Conservation (phyloP, 495 filamentous ascomycete species). For the Cercophora sp. region DNA sequence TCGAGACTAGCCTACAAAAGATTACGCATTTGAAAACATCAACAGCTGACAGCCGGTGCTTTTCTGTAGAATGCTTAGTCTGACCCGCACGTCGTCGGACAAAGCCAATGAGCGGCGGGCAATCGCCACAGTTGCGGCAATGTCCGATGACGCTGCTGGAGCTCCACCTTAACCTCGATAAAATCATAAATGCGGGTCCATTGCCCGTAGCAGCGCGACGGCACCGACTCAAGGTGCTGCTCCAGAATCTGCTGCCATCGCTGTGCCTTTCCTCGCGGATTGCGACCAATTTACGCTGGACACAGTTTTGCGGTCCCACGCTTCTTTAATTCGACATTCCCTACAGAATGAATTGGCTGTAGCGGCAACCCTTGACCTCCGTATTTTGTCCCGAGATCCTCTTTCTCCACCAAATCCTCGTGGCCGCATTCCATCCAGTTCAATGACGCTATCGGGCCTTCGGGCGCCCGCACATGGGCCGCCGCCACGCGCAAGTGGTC, state of each 20-base stretch:
- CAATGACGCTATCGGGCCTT: conserved; percentile 10
- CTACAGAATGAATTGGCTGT: conserved; percentile 12
- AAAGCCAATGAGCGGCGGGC: not conserved
- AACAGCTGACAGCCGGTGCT: too few species aligned
- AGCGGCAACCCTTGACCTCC: not conserved
- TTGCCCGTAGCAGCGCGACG: not conserved
- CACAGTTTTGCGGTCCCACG: not conserved
- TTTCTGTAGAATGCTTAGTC: too few species aligned
- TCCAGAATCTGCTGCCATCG: not conserved
- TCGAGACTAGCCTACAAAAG: too few species aligned
- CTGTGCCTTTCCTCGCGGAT: not conserved
- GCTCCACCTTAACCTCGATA: not conserved
- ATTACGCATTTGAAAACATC: too few species aligned
- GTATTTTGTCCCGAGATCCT: not conserved
- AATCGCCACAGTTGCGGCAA: not conserved
- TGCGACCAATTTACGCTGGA: not conserved
- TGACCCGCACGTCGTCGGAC: too few species aligned
- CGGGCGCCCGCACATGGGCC: conserved; percentile 9
- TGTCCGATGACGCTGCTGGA: conserved; percentile 4
- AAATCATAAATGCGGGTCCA: conserved; percentile 7
- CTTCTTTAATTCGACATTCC: not conserved
- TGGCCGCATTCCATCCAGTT: not conserved
- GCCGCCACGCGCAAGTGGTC: conserved; percentile 25
- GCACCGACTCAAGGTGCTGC: not conserved
- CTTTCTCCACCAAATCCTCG: conserved; percentile 2